Percentiles rank a stretch among this genome's conserved stretches.
Conservation (phyloP, 192 early-diverging fungal genomes). For the Spizellomyces sp. region DNA sequence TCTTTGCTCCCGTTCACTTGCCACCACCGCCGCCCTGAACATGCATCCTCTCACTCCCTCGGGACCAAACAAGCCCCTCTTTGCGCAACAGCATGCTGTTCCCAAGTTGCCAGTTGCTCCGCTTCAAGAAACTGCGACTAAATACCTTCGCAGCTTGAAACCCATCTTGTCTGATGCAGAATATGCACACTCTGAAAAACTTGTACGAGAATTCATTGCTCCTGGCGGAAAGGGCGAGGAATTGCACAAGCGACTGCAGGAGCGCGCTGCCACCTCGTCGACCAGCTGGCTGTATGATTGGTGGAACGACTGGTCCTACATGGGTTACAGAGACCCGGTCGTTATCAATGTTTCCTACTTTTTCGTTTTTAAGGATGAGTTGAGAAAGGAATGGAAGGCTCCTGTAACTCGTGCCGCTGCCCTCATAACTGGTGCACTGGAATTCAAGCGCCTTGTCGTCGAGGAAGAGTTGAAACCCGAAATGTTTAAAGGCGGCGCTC, state of each 20-base stretch:
- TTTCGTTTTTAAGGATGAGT: slow-evolving; percentile 89
- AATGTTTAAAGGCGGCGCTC: slow-evolving; percentile 70
- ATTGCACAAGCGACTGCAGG: slow-evolving; percentile 83
- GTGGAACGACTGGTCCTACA: slow-evolving; percentile 96
- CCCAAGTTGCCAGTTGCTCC: slow-evolving; percentile 90
- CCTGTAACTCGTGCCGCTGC: slow-evolving; percentile 86
- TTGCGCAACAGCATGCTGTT: slow-evolving; percentile 49
- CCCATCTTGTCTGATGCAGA: slow-evolving; percentile 70
- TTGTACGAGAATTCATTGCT: slow-evolving; percentile 77
- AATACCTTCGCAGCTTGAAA: slow-evolving; percentile 79
- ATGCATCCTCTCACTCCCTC: slow-evolving; percentile 29
- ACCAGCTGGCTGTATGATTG: slow-evolving; percentile 93
- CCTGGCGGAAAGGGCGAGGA: slow-evolving; percentile 79
- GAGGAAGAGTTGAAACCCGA: slow-evolving; percentile 82
- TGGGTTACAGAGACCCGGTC: slow-evolving; percentile 93
- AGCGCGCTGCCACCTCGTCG: slow-evolving; percentile 70
- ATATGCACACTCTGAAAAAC: slow-evolving; percentile 65
- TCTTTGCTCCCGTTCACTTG: too few relatives aligned
- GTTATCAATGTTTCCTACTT: slow-evolving; percentile 97
- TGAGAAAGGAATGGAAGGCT: slow-evolving; percentile 62
- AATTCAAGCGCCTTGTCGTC: slow-evolving; percentile 79
- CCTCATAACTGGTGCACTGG: slow-evolving; percentile 85
- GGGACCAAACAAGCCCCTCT: slow-evolving; percentile 31
- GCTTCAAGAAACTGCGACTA: slow-evolving; percentile 77
- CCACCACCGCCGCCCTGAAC: too few relatives aligned